phyloP scores from a whole-genome alignment of 2,329 filamentous ascomycete genomes.

The Fusarium pseudonygamai region DNA sequence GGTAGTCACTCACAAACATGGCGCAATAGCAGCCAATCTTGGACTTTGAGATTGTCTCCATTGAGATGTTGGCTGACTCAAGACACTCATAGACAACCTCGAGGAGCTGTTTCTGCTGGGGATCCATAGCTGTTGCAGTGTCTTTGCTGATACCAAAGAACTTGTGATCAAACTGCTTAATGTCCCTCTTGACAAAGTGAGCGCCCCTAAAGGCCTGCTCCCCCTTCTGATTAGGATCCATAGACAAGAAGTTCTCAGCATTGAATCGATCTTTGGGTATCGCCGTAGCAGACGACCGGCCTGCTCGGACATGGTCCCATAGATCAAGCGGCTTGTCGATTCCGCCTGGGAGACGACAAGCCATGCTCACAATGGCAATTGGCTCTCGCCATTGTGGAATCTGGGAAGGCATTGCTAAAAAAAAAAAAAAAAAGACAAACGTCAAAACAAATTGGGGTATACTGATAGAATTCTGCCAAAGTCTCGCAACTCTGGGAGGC shows the following conservation, averaged over 20 bases:
- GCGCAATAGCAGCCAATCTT: conserved; percentile 42
- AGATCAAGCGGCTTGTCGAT: conserved; percentile 39
- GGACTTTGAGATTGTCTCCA: conserved; percentile 35
- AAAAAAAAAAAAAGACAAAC: conserved; percentile 10
- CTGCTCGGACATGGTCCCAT: conserved; percentile 39
- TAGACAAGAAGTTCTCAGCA: conserved; percentile 38
- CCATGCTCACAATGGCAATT: conserved; percentile 39
- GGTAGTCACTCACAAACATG: conserved; percentile 39
- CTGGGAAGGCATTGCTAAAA: conserved; percentile 29
- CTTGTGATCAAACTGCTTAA: conserved; percentile 41
- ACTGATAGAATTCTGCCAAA: background rate
- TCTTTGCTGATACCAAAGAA: conserved; percentile 42
- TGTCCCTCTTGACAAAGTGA: conserved; percentile 37
- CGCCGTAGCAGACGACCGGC: conserved; percentile 31
- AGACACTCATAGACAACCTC: conserved; percentile 40
- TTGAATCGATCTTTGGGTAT: conserved; percentile 40
- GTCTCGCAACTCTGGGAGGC: background rate
- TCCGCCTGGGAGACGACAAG: conserved; percentile 38
- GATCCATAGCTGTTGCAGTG: conserved; percentile 40
- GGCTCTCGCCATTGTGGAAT: conserved; percentile 38
- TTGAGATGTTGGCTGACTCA: conserved; percentile 38
- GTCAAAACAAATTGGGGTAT: background rate
- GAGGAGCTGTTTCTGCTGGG: conserved; percentile 38
- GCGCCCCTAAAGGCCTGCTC: conserved; percentile 37
- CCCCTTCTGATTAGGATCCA: conserved; percentile 39